phyloP scores from a whole-genome alignment of 2,329 filamentous ascomycete genomes.

The Alternaria angustiovoidea region DNA sequence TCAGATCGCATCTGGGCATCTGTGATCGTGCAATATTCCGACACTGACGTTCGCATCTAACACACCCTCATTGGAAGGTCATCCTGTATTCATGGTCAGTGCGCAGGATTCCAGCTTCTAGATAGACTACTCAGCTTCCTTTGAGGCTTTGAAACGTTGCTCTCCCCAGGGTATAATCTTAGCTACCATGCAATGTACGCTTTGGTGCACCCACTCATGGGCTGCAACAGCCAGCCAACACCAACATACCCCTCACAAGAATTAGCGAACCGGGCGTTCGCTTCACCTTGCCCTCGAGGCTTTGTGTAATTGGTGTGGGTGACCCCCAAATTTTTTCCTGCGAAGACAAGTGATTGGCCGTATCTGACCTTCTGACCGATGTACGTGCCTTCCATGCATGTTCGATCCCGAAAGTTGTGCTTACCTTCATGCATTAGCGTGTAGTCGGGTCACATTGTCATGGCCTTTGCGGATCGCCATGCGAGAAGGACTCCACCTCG shows the following conservation, averaged over 20 bases:
- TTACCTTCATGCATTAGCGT: slow-evolving; percentile 2
- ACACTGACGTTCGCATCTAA: slow-evolving; percentile 3
- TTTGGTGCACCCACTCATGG: neutral
- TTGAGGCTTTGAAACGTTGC: neutral
- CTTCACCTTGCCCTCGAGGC: neutral
- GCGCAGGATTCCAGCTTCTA: neutral
- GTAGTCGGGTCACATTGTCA: slow-evolving; percentile 1
- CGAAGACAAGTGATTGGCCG: neutral
- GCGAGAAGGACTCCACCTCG: neutral
- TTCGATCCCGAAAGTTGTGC: neutral
- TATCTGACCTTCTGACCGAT: slow-evolving; percentile 3
- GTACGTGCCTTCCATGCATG: slow-evolving; percentile 8
- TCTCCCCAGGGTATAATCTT: neutral
- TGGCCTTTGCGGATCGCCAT: neutral
- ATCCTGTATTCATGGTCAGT: neutral
- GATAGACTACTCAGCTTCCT: neutral
- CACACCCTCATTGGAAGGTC: neutral
- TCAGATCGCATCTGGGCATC: slow-evolving; percentile 1
- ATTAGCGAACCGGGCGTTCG: slow-evolving; percentile 5
- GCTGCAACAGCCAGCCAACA: neutral
- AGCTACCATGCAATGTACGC: neutral
- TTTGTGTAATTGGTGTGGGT: neutral
- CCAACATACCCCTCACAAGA: neutral
- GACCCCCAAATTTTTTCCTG: neutral
- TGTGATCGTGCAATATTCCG: slow-evolving; percentile 7